Conservation (phyloP, 2,329 filamentous ascomycete species). For the Sporothrix pallida region DNA sequence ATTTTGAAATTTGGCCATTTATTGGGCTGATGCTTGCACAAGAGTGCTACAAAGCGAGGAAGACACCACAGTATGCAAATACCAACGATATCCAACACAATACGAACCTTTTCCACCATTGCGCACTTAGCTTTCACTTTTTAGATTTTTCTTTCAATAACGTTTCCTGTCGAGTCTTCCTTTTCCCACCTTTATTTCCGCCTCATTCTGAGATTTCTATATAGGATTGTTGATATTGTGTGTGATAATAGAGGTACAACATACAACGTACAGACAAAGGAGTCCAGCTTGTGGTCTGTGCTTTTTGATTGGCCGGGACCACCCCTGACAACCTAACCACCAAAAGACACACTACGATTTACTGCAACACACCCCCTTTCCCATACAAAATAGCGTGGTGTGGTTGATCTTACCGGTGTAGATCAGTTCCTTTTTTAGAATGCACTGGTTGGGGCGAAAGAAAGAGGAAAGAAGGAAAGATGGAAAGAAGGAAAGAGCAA, state of each 20-base stretch:
- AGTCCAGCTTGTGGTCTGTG: neutral
- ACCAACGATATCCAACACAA: neutral
- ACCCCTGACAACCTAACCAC: neutral
- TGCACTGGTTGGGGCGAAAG: neutral
- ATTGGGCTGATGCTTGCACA: neutral
- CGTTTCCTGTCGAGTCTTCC: neutral
- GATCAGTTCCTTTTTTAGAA: slow-evolving; percentile 5
- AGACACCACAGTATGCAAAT: neutral
- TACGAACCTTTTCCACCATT: neutral
- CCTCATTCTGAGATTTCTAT: neutral
- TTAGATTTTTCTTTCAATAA: neutral
- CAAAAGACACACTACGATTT: neutral
- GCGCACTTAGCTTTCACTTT: neutral
- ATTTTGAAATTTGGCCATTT: neutral
- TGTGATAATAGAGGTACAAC: neutral
- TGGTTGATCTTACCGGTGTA: neutral
- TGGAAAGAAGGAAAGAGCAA: neutral
- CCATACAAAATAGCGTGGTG: neutral
- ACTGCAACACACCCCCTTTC: neutral
- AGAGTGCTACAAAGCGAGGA: neutral
- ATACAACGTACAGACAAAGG: no score
- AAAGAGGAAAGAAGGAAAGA: neutral
- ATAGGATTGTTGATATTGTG: neutral
- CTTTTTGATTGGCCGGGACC: neutral
- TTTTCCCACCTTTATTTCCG: neutral